Percentiles rank a stretch among this genome's conserved stretches.
These are phyloP conservation scores for Apiospora hydei DNA, from an alignment of 2,329 filamentous ascomycete genomes.

Conservation along the genomic window DNA sequence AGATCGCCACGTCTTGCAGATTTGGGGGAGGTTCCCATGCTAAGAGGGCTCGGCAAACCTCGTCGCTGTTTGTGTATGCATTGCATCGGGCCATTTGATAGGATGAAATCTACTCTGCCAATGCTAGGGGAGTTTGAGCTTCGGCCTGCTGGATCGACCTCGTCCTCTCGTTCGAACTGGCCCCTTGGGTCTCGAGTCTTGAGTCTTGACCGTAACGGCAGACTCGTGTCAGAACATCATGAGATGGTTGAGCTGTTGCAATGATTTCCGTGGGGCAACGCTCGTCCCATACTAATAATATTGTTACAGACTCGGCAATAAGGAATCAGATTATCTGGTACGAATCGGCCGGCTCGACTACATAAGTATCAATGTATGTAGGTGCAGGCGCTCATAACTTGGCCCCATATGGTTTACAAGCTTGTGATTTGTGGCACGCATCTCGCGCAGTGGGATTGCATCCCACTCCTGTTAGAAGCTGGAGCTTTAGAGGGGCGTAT, in stretches of 20 bases:
- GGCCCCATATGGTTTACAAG: slow-evolving; percentile 2
- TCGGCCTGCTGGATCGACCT: background rate
- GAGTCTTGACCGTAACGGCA: background rate
- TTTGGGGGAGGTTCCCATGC: slow-evolving; percentile 6
- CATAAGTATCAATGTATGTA: too few relatives aligned
- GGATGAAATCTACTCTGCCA: background rate
- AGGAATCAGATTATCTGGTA: background rate
- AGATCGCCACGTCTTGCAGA: slow-evolving; percentile 31
- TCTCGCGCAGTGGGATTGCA: background rate
- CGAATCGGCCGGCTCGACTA: background rate
- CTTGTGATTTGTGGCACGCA: slow-evolving; percentile 10
- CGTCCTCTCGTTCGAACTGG: background rate
- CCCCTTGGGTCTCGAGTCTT: background rate
- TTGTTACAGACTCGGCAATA: slow-evolving; percentile 6
- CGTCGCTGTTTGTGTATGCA: background rate
- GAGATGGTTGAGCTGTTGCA: background rate
- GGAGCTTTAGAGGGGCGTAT: background rate
- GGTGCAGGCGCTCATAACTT: background rate
- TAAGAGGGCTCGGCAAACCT: slow-evolving; percentile 12
- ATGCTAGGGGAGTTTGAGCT: background rate
- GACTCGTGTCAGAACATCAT: background rate
- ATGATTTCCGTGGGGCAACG: slow-evolving; percentile 9
- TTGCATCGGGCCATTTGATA: slow-evolving; percentile 4
- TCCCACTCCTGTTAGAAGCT: background rate
- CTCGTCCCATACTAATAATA: background rate